Conservation (phyloP, 768 basidiomycete genomes). For the Solioccasus polychromus region DNA sequence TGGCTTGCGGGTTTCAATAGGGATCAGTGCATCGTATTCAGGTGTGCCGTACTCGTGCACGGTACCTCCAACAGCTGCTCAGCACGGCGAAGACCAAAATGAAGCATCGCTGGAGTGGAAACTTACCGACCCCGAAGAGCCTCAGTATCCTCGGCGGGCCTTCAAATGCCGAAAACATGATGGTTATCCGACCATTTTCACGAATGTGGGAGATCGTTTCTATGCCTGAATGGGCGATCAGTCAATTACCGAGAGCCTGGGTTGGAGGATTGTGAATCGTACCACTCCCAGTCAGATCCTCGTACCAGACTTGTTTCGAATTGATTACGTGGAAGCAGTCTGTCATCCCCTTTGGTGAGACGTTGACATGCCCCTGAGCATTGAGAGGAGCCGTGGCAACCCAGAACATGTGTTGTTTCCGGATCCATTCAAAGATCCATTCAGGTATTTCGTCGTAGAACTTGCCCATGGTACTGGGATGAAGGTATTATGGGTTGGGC, state of each 20-base stretch:
- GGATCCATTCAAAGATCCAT: slow-evolving; percentile 54
- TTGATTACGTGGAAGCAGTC: slow-evolving; percentile 62
- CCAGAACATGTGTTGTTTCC: slow-evolving; percentile 68
- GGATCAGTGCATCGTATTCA: slow-evolving; percentile 55
- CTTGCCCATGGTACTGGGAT: slow-evolving; percentile 44
- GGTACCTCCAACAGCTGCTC: slow-evolving; percentile 37
- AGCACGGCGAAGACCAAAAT: background rate
- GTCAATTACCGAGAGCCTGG: background rate
- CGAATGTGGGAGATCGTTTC: slow-evolving; percentile 62
- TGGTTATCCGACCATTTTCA: slow-evolving; percentile 61
- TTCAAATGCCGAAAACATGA: slow-evolving; percentile 59
- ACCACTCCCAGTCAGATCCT: slow-evolving; percentile 70
- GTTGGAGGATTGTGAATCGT: slow-evolving; percentile 14
- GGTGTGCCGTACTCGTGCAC: slow-evolving; percentile 61
- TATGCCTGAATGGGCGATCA: slow-evolving; percentile 34
- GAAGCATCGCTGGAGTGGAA: background rate
- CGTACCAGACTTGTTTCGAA: slow-evolving; percentile 61
- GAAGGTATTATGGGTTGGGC: background rate
- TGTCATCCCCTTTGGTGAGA: slow-evolving; percentile 64
- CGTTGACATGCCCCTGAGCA: slow-evolving; percentile 55
- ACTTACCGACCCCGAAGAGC: slow-evolving; percentile 53
- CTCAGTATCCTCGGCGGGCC: slow-evolving; percentile 57
- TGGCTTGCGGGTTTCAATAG: slow-evolving; percentile 43
- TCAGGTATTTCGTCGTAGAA: slow-evolving; percentile 58
- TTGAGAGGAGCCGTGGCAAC: slow-evolving; percentile 66